Conservation (phyloP, 768 basidiomycete genomes). For the Lepiota venenata region DNA sequence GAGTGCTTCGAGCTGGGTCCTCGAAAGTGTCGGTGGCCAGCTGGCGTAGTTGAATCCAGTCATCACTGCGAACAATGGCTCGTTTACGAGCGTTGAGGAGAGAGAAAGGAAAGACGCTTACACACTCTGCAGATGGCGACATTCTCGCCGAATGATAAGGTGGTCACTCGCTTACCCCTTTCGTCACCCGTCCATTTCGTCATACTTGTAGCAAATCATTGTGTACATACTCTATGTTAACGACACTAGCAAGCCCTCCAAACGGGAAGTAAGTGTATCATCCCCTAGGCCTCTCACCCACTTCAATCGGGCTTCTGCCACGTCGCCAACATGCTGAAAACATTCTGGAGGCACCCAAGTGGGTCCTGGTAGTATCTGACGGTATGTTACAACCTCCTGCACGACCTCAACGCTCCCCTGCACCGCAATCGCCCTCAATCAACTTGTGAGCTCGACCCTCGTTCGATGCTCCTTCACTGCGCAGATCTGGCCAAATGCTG, state of each 20-base stretch:
- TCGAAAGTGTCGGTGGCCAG: slow-evolving; percentile 76
- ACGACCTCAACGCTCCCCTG: slow-evolving; percentile 48
- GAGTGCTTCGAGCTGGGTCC: slow-evolving; percentile 55
- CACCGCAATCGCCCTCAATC: slow-evolving; percentile 45
- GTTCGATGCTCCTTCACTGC: slow-evolving; percentile 17
- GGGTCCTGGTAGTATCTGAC: slow-evolving; percentile 35
- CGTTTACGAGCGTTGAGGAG: too few relatives aligned
- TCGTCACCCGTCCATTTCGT: background rate
- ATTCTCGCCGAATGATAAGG: slow-evolving; percentile 11
- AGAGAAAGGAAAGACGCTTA: slow-evolving; percentile 4
- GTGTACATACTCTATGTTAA: background rate
- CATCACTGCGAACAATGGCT: slow-evolving; percentile 3
- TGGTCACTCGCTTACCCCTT: background rate
- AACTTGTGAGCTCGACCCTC: slow-evolving; percentile 42
- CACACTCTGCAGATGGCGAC: slow-evolving; percentile 10
- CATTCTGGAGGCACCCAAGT: slow-evolving; percentile 49
- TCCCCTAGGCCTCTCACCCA: slow-evolving; percentile 15
- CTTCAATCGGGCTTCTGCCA: slow-evolving; percentile 19
- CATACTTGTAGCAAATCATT: background rate
- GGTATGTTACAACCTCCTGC: slow-evolving; percentile 55
- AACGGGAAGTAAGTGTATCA: background rate
- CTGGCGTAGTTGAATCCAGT: slow-evolving; percentile 40
- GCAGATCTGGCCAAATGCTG: slow-evolving; percentile 69
- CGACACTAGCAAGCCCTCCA: background rate
- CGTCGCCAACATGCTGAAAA: slow-evolving; percentile 31